phyloP scores from a whole-genome alignment of 2,329 filamentous ascomycete genomes.

The Stemphylium lycopersici region DNA sequence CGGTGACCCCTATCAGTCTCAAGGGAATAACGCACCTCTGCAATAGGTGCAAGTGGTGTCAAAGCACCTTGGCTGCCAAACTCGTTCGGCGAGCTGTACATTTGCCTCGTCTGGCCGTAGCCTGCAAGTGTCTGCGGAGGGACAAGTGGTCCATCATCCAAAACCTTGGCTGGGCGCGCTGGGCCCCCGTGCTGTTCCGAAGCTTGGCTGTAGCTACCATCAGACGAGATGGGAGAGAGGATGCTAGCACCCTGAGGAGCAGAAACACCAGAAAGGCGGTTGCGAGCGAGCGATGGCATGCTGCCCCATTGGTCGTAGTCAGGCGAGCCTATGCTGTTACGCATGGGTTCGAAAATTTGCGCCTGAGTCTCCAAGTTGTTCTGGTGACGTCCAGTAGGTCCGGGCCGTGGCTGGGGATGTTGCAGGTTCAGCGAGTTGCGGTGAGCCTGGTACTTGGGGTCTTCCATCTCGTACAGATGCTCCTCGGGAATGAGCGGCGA shows the following conservation, averaged over 20 bases:
- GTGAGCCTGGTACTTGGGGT: slow-evolving; percentile 82
- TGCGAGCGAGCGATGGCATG: slow-evolving; percentile 50
- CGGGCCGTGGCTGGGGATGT: slow-evolving; percentile 77
- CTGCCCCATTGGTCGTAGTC: slow-evolving; percentile 59
- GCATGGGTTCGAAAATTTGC: slow-evolving; percentile 64
- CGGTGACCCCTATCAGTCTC: slow-evolving; percentile 52
- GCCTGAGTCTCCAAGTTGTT: slow-evolving; percentile 76
- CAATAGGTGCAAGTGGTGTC: slow-evolving; percentile 57
- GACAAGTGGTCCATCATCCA: slow-evolving; percentile 64
- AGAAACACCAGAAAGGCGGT: slow-evolving; percentile 45
- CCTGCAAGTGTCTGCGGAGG: slow-evolving; percentile 54
- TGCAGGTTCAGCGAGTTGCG: slow-evolving; percentile 80
- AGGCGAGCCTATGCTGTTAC: slow-evolving; percentile 28
- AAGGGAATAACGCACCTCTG: slow-evolving; percentile 57
- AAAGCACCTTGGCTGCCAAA: slow-evolving; percentile 46
- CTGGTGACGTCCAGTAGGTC: slow-evolving; percentile 75
- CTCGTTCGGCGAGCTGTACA: slow-evolving; percentile 47
- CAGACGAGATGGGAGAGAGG: slow-evolving; percentile 47
- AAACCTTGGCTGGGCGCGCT: slow-evolving; percentile 60
- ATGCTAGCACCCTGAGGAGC: slow-evolving; percentile 40
- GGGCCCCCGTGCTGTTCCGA: slow-evolving; percentile 50
- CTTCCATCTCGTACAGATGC: slow-evolving; percentile 55
- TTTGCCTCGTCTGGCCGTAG: slow-evolving; percentile 47
- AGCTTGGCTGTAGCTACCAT: slow-evolving; percentile 48
- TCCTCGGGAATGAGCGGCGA: slow-evolving; percentile 62